These are phyloP conservation scores for Eustoma russellianum DNA, from an alignment of 257 asterid genomes.

Conservation along the genomic window DNA sequence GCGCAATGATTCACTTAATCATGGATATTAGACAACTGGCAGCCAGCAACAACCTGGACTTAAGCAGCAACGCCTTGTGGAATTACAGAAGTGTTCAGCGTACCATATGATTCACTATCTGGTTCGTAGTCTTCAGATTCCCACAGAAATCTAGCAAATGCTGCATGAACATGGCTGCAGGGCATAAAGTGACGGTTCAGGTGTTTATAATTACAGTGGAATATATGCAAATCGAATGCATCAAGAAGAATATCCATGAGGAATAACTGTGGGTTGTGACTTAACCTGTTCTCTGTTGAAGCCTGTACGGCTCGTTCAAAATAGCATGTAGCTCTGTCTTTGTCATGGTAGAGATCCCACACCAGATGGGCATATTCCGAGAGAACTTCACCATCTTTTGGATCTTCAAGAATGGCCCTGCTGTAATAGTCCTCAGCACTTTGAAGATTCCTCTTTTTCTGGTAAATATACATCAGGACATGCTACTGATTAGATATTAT, in stretches of 20 bases:
- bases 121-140: conserved; percentile 48
- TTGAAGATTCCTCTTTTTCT: conserved; percentile 48
- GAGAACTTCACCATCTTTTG: conserved; percentile 67
- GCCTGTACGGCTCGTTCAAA: conserved; percentile 59
- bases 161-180: conserved; percentile 75
- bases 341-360: conserved; percentile 68
- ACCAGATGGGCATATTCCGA: conserved; percentile 57
- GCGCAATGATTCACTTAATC: too few relatives aligned
- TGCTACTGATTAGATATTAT: not conserved
- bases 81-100: conserved; percentile 5
- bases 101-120: conserved; percentile 8
- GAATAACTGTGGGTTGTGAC: too few relatives aligned
- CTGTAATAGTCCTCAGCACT: conserved; percentile 78
- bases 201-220: not conserved
- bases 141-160: conserved; percentile 81
- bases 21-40: too few relatives aligned
- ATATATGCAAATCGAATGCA: too few relatives aligned
- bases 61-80: conserved; percentile 31
- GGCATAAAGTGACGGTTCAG: not conserved
- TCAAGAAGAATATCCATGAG: too few relatives aligned
- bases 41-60: not conserved
- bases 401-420: conserved; percentile 75
- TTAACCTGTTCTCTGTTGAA: conserved; percentile 54
- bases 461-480: conserved; percentile 1
- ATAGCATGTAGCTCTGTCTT: conserved; percentile 45